Base-by-base conservation (phyloP, 768 basidiomycete species). In the Mycena kentingensis region DNA sequence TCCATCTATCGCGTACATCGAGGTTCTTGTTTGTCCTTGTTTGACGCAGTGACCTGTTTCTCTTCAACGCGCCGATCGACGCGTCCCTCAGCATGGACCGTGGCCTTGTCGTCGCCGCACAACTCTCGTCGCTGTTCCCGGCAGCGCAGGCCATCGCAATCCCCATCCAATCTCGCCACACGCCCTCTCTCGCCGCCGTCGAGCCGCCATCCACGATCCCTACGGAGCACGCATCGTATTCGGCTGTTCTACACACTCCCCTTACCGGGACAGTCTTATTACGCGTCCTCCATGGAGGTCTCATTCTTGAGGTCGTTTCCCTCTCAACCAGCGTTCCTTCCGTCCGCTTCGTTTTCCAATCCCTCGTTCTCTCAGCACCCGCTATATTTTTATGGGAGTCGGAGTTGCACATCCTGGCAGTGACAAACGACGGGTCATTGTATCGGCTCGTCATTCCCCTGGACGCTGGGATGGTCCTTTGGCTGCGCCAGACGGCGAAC, bases 271-370 rank as follows among this genome's bases (percentile, higher is more conserved):
- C 85, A 43, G 76, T 93, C 47, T 78, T 93, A 46, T 68, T 86
- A 41, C 86, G 93, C 54, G 78, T 91, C 39, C 74, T 93, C 48
- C 86, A 93, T 55, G 82, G 79, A 38, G 87, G 85, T 22, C 70
- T 83, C 56, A 84, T 91, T 44, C 68, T 92, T 36, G 90, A 94
- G 63, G 80, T 95, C 39, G 64, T 84, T 31, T 89, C 90, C n/a
- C 73, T 92, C 38, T 82, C 88, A 5, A 77, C 79, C 1, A 73
- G 82, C 57, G 72, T 84, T 2, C 74, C 79, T 27, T 84, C 90
- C 16, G 78, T 93, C 56, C 84, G 90, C 51, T 82, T 94, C 65
- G 76, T 88, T 58, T 90, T 92, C 60, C 90, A 90, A 31, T 82
- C 87, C 10, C 64, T 79, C 31, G 68, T 93, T 44, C 67, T 90